Base-by-base conservation (phyloP, 257 asterid species). In the Petunia axillaris region DNA sequence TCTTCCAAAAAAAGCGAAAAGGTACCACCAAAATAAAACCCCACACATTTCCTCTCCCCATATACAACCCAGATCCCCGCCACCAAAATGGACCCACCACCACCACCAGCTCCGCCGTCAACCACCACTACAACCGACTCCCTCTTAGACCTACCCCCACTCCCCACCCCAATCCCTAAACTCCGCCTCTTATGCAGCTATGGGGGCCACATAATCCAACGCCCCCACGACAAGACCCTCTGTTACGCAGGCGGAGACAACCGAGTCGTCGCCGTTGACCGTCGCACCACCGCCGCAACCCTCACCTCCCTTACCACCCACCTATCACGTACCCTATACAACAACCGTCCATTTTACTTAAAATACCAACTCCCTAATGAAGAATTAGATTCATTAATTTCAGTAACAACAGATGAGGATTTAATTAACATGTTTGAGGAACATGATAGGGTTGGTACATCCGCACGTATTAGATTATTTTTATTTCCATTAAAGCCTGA, bases 171-270 rank as follows among this genome's bases (percentile, higher is more conserved):
- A 59, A 80, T 89, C 59, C 60, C 86, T 40, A 95, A 92, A 75
- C 85, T 93, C 87, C 97, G 97, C 2, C 88, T 95, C n/a, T 89
- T 95, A 97, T 93, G 97, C 86, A 95, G 98, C 90, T 91, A 91
- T 80, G 95, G 94, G 75, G 98, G 98, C 37, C 95, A 89, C 88
- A 90, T 95, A 58, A 87, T 93, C 36, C 97, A 97, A 57, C 97
- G 98, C 55, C 92, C 98, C 1, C 91, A 89, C 82, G 87, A 76
- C 80, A 93, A 93, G 82, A 84, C 90, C 43, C 97, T 93, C 41
- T 85, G 85, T 84, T 95, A 95, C 82, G 91, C 93, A 83, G 97
- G 95, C 85, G 98, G 97, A 46, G 98, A 93, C 43, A 89, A 92
- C 44, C 94, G 97, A 66, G 90, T 95, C 82, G 88, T 95, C 76